Base-by-base conservation (phyloP, 2,329 filamentous ascomycete genomes). In the Colletotrichum endophyticum region DNA sequence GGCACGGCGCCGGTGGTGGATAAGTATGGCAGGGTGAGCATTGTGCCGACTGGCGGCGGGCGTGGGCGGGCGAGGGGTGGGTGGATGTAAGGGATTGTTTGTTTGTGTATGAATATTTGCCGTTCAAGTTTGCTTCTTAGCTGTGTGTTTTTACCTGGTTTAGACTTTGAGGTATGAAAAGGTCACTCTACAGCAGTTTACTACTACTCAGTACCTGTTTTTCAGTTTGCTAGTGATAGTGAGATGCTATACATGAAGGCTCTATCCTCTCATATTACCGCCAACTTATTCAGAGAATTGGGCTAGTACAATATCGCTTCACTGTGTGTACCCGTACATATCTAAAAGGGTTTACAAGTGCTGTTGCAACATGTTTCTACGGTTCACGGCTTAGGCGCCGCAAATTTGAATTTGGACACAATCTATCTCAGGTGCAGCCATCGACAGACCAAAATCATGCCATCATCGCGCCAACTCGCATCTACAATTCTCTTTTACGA, bases 21-120 rank as follows among this genome's bases (percentile, higher is more conserved):
- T 59, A 72, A 78, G 73, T 83, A 79, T 49, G 81, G 81, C 4
- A 44, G 36, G 67, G 12, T 25, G 32, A 34, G n/a, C 0, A 30
- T 70, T 56, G 56, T 62, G 25, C 34, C 30, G 15, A 16, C 28
- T n/a, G 44, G 44, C 2, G 66, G 44, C 19, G 30, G 59, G 7
- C 59, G 66, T 19, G 30, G 59, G 12, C 30, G 30, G 15, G 22
- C 53, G 8, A n/a, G 53, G 9, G 53, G 53, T 12, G 53, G 53
- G 7, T 57, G 53, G 25, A 25, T 59, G 22, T 59, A 11, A 59
- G 15, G 53, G 0, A 6, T 25, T 16, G 3, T 19, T 0, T 25
- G 5, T 57, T 0, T 0, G 6, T 28, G 56, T 59, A 27, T 11
- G 22, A 28, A 15, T 59, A 28, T 59, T 25, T 57, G 53, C 19